Evolutionary conservation across 2,329 filamentous ascomycete species (phyloP).

Genomic region (Diplodia corticola): DNA sequence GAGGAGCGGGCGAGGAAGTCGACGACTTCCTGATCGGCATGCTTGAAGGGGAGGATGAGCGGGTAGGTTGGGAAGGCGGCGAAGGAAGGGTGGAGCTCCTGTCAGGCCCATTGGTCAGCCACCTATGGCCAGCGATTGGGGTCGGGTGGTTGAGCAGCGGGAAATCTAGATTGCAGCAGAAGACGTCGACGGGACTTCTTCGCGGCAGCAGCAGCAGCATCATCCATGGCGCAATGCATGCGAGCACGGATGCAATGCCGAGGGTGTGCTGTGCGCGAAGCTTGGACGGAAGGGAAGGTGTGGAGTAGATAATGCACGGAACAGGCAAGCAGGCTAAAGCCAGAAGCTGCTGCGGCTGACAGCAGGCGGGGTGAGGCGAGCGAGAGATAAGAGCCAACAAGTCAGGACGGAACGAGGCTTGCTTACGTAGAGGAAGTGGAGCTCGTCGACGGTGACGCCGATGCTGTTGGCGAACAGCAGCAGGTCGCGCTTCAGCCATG

Average conservation of each 20-base stretch:
- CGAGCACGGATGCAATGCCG: background rate
- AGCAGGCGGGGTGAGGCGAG: background rate
- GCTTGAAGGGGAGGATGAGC: constrained; percentile 81
- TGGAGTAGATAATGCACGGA: background rate
- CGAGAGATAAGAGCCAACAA: background rate
- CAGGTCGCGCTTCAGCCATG: constrained; percentile 85
- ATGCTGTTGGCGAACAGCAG: constrained; percentile 90
- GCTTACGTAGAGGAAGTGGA: constrained; percentile 86
- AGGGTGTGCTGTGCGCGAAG: too few species aligned
- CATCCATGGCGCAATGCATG: background rate
- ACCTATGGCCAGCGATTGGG: too few species aligned
- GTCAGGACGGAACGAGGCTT: background rate
- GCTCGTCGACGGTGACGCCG: constrained; percentile 79
- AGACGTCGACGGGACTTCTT: too few species aligned
- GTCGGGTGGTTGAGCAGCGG: too few species aligned
- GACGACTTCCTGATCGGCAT: constrained; percentile 69
- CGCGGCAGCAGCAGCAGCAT: background rate
- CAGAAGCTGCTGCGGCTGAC: background rate
- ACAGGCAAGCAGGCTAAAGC: background rate
- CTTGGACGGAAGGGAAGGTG: background rate
- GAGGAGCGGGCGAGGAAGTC: constrained; percentile 78
- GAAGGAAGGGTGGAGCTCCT: constrained; percentile 89
- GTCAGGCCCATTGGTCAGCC: background rate
- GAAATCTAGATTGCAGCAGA: too few species aligned
- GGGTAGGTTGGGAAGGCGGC: constrained; percentile 87